These are phyloP conservation scores for Candida corydali DNA, from an alignment of 805 yeast species.

Conservation along the genomic window DNA sequence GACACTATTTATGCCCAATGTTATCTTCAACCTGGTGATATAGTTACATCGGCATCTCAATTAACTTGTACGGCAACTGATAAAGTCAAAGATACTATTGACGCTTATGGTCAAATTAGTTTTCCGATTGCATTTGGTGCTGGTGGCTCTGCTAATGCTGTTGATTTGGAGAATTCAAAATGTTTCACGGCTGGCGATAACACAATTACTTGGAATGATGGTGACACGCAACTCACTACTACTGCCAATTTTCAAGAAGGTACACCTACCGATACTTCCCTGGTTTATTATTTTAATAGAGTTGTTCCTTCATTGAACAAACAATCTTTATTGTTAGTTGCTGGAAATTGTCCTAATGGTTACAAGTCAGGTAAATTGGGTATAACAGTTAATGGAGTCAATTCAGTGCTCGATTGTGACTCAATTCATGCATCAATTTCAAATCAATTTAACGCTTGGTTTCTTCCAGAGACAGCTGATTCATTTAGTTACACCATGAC, in stretches of 20 bases:
- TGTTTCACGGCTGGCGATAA: constrained; percentile 18
- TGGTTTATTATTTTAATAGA: constrained; percentile 4
- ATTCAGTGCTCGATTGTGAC: constrained; percentile 18
- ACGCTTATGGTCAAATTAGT: constrained; percentile 15
- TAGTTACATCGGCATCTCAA: constrained; percentile 13
- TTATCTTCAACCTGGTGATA: constrained; percentile 15
- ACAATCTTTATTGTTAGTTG: constrained; percentile 11
- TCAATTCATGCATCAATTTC: constrained; percentile 17
- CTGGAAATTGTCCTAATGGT: constrained; percentile 17
- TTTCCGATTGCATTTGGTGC: constrained; percentile 21
- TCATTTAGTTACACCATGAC: constrained; percentile 8
- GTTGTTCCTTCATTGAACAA: constrained; percentile 12
- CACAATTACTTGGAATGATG: constrained; percentile 15
- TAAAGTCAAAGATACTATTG: constrained; percentile 10
- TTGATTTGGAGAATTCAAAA: constrained; percentile 16
- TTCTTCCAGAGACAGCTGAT: constrained; percentile 11
- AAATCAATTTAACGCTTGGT: constrained; percentile 19
- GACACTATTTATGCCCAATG: constrained; percentile 20
- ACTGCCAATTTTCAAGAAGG: constrained; percentile 9
- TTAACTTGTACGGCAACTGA: constrained; percentile 17
- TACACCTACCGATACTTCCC: constrained; percentile 6
- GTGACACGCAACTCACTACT: constrained; percentile 11
- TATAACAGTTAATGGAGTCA: constrained; percentile 8
- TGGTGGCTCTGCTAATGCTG: constrained; percentile 13
- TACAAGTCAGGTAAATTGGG: constrained; percentile 20